A percentile compares a stretch with the other conserved stretches of the same genome.
phyloP scores from a whole-genome alignment of 2,329 filamentous ascomycete genomes.

The Fusarium pseudonygamai region DNA sequence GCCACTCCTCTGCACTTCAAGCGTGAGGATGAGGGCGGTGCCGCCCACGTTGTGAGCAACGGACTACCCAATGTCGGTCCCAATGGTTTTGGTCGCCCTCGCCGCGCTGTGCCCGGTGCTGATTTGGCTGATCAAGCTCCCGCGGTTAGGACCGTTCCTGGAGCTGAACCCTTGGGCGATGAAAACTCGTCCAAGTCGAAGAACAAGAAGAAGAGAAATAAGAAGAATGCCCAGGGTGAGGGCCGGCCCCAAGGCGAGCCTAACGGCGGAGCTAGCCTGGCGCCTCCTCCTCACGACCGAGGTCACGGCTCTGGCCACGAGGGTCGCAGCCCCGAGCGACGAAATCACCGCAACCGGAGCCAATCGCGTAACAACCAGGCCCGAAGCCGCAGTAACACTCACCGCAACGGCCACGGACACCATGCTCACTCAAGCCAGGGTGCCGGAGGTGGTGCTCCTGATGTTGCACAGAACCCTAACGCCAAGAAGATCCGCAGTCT shows the following conservation, averaged over 20 bases:
- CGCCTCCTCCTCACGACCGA: conserved; percentile 55
- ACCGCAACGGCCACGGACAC: conserved; percentile 42
- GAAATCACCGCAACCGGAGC: conserved; percentile 58
- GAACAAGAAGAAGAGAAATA: conserved; percentile 98
- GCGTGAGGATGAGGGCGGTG: conserved; percentile 95
- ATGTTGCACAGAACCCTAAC: conserved; percentile 70
- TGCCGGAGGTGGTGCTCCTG: conserved; percentile 58
- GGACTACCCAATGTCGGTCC: conserved; percentile 74
- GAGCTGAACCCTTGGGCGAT: conserved; percentile 69
- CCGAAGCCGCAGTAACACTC: conserved; percentile 62
- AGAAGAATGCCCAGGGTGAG: conserved; percentile 86
- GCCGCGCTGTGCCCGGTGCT: conserved; percentile 87
- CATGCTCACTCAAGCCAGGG: conserved; percentile 42
- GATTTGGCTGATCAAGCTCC: conserved; percentile 74
- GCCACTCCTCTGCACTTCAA: conserved; percentile 94
- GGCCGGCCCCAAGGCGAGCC: conserved; percentile 61
- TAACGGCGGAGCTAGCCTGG: conserved; percentile 59
- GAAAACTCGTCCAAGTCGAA: conserved; percentile 87
- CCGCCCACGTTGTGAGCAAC: conserved; percentile 83
- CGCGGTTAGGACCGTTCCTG: conserved; percentile 74
- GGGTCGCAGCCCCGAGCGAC: conserved; percentile 73
- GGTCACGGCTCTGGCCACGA: conserved; percentile 57
- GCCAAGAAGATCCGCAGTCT: conserved; percentile 95
- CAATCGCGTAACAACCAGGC: conserved; percentile 64
- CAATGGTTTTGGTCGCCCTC: conserved; percentile 82